Percentiles rank a stretch among this genome's conserved stretches.
Evolutionary conservation across 1,284 basidiomycete genomes (phyloP).

Genomic region (Moesziomyces sp.): DNA sequence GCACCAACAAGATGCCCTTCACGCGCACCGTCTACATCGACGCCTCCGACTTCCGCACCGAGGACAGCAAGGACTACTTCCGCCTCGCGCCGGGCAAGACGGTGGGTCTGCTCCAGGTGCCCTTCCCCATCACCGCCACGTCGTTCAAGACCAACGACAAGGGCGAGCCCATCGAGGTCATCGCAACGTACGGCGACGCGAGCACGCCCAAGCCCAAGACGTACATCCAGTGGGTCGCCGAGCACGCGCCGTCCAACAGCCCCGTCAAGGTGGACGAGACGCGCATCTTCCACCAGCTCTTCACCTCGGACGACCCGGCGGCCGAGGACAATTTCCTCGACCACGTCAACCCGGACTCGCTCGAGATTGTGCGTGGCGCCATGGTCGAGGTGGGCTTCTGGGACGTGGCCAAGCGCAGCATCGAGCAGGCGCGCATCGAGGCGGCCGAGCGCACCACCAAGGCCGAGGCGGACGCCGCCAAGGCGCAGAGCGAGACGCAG

Average conservation of each 20-base stretch:
- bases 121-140: constrained; percentile 91
- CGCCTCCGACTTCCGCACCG: constrained; percentile 88
- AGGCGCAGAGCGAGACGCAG: constrained; percentile 33
- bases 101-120: constrained; percentile 95
- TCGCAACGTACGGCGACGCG: constrained; percentile 74
- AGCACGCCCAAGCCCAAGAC: constrained; percentile 84
- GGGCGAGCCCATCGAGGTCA: constrained; percentile 79
- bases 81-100: constrained; percentile 96
- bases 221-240: constrained; percentile 97
- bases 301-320: constrained; percentile 91
- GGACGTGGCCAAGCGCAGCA: constrained; percentile 78
- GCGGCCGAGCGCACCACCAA: constrained; percentile 73
- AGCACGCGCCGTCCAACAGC: constrained; percentile 79
- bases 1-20: constrained; percentile 84
- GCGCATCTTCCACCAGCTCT: constrained; percentile 89
- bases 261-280: constrained; percentile 89
- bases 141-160: constrained; percentile 79
- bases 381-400: constrained; percentile 92
- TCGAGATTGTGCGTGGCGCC: constrained; percentile 82
- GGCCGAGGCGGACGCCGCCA: constrained; percentile 68
- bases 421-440: constrained; percentile 77
- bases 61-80: constrained; percentile 96
- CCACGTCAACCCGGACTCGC: constrained; percentile 81
- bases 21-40: constrained; percentile 93
- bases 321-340: constrained; percentile 78